phyloP scores from a whole-genome alignment of 2,329 filamentous ascomycete genomes.

The Colletotrichum somersetense region DNA sequence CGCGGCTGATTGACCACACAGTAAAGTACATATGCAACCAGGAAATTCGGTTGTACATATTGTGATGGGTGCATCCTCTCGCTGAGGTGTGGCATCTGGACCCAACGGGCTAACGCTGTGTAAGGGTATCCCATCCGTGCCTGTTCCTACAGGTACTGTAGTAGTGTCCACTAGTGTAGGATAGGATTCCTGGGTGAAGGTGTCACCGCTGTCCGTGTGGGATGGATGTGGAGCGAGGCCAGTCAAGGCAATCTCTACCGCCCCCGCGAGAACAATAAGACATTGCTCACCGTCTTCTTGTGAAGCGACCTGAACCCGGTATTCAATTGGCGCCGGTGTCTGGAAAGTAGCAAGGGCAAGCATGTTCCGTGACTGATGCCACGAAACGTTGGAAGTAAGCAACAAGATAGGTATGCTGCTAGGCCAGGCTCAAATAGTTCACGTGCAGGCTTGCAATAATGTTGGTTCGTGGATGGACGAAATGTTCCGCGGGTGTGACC shows the following conservation, averaged over 20 bases:
- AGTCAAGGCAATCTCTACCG: slow-evolving; percentile 7
- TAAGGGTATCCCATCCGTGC: not conserved
- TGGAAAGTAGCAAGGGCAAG: slow-evolving; percentile 31
- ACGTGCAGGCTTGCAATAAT: slow-evolving; percentile 22
- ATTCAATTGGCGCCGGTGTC: slow-evolving; percentile 22
- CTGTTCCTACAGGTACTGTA: slow-evolving; percentile 10
- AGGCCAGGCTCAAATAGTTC: slow-evolving; percentile 20
- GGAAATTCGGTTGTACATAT: slow-evolving; percentile 23
- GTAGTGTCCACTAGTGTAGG: not conserved
- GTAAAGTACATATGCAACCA: slow-evolving; percentile 6
- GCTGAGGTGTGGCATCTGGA: slow-evolving; percentile 20
- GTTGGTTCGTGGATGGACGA: slow-evolving; percentile 16
- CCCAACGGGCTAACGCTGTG: not conserved
- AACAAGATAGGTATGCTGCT: not conserved
- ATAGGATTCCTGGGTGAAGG: not conserved
- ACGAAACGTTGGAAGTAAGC: slow-evolving; percentile 10
- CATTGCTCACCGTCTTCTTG: slow-evolving; percentile 33
- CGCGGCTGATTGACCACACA: slow-evolving; percentile 30
- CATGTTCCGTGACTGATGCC: slow-evolving; percentile 22
- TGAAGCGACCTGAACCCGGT: slow-evolving; percentile 27
- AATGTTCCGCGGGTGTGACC: slow-evolving; percentile 14
- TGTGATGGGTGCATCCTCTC: slow-evolving; percentile 17
- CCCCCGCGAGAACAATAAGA: slow-evolving; percentile 14
- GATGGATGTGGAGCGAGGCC: slow-evolving; percentile 3
- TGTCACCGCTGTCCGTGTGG: slow-evolving; percentile 20